phyloP scores from a whole-genome alignment of 192 early-diverging fungal genomes.

The Entomortierella chlamydospora region DNA sequence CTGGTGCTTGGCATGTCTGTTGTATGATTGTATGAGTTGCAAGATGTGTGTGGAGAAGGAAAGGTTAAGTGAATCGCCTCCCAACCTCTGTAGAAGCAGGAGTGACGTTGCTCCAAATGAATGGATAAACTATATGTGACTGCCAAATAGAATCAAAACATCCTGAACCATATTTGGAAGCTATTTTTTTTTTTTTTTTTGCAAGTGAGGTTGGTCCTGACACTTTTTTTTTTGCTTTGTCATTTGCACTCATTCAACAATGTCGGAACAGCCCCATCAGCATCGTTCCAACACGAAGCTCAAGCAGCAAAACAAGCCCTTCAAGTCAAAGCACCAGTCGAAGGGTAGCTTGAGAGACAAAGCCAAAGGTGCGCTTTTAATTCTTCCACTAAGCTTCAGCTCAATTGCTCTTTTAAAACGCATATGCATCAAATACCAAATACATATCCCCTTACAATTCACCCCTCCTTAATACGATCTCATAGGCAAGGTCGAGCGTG shows the following conservation, averaged over 20 bases:
- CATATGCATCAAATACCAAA: not conserved
- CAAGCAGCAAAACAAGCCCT: conserved; percentile 96
- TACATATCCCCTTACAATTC: not conserved
- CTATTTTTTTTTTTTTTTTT: conserved; percentile 12
- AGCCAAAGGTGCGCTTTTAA: conserved; percentile 70
- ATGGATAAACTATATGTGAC: not conserved
- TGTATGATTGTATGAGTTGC: not conserved
- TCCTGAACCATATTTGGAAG: not conserved
- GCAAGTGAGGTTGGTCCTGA: not conserved
- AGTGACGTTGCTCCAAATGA: not conserved
- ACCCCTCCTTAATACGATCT: not conserved
- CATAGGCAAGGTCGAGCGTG: conserved; percentile 75
- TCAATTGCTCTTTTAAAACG: not conserved
- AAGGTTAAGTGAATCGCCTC: not conserved
- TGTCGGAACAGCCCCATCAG: conserved; percentile 49
- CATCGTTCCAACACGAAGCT: conserved; percentile 67
- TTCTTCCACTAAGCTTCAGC: not conserved
- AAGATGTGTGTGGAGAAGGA: not conserved
- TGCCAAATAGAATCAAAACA: not conserved
- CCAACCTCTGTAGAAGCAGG: too few relatives aligned
- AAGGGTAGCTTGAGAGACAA: conserved; percentile 85
- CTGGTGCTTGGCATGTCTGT: conserved; percentile 34
- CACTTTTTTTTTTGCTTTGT: conserved; percentile 31
- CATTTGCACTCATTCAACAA: conserved; percentile 12
- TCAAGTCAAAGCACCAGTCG: conserved; percentile 93